phyloP scores from a whole-genome alignment of 805 yeast species.

The Ogataea paradorogensis region DNA sequence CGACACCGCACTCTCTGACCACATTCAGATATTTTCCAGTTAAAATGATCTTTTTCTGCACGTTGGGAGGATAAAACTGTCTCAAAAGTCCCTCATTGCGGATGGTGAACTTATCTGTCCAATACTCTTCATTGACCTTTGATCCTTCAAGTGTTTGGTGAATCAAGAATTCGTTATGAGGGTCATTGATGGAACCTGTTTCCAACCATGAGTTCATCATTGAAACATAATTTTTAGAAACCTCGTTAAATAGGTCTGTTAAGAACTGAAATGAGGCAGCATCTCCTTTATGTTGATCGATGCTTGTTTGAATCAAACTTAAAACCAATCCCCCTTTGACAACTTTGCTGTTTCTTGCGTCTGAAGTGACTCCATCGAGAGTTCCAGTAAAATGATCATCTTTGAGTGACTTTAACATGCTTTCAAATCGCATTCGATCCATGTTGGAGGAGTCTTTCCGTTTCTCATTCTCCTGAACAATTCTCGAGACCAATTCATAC shows the following conservation, averaged over 20 bases:
- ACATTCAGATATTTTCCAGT: conserved; percentile 87
- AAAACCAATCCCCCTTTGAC: conserved; percentile 81
- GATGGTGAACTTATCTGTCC: conserved; percentile 73
- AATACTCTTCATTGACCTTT: conserved; percentile 50
- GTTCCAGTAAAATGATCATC: conserved; percentile 44
- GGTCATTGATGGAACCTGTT: conserved; percentile 72
- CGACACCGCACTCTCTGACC: conserved; percentile 57
- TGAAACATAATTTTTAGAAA: conserved; percentile 59
- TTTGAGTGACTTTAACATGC: conserved; percentile 35
- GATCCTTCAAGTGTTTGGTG: conserved; percentile 31
- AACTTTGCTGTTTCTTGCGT: conserved; percentile 46
- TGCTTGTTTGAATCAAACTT: conserved; percentile 54
- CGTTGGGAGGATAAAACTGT: conserved; percentile 51
- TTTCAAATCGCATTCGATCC: conserved; percentile 29
- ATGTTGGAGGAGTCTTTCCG: conserved; percentile 34
- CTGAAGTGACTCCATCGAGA: conserved; percentile 49
- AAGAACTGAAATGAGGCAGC: conserved; percentile 51
- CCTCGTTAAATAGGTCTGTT: conserved; percentile 47
- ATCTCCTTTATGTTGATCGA: conserved; percentile 66
- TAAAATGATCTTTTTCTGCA: conserved; percentile 63
- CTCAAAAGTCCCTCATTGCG: conserved; percentile 72
- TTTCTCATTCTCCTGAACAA: conserved; percentile 47
- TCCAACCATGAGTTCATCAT: conserved; percentile 81
- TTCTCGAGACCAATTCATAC: conserved; percentile 51
- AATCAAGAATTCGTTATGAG: conserved; percentile 80